These are phyloP conservation scores for Blastobotrys ciferrii DNA, from an alignment of 1,139 yeast genomes.

Conservation along the genomic window DNA sequence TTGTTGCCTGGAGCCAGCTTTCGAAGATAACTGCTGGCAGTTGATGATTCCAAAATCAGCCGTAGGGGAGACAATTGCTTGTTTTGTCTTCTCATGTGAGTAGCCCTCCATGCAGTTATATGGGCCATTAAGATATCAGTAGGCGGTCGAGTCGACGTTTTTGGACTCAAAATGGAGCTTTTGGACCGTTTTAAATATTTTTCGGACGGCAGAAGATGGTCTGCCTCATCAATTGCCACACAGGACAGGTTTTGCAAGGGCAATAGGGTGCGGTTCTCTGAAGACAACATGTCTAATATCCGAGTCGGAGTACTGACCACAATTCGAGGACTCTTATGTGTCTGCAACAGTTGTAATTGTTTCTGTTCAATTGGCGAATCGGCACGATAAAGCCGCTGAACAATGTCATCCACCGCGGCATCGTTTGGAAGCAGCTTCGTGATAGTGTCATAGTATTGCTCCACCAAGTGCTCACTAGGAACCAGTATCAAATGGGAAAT, in stretches of 20 bases:
- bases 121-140: slow-evolving; percentile 24
- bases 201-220: slow-evolving; percentile 20
- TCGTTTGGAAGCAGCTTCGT: slow-evolving; percentile 41
- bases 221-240: slow-evolving; percentile 28
- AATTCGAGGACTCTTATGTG: slow-evolving; percentile 66
- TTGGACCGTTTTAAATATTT: slow-evolving; percentile 1
- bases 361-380: slow-evolving; percentile 71
- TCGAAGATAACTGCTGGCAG: slow-evolving; percentile 17
- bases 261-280: slow-evolving; percentile 17
- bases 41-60: slow-evolving; percentile 21
- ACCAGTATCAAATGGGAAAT: slow-evolving; percentile 53
- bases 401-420: slow-evolving; percentile 44
- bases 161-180: slow-evolving; percentile 11
- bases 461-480: slow-evolving; percentile 80
- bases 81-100: slow-evolving; percentile 15
- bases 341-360: slow-evolving; percentile 63
- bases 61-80: slow-evolving; percentile 20
- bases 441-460: slow-evolving; percentile 55
- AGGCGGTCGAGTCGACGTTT: slow-evolving; percentile 13
- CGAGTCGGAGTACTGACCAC: slow-evolving; percentile 87
- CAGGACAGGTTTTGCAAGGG: slow-evolving; percentile 24
- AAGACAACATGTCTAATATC: slow-evolving; percentile 65
- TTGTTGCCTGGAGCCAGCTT: slow-evolving; percentile 15
- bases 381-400: slow-evolving; percentile 65
- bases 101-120: slow-evolving; percentile 24